Conservation (phyloP, 495 filamentous ascomycete genomes). For the Evansstolkia leycettana region DNA sequence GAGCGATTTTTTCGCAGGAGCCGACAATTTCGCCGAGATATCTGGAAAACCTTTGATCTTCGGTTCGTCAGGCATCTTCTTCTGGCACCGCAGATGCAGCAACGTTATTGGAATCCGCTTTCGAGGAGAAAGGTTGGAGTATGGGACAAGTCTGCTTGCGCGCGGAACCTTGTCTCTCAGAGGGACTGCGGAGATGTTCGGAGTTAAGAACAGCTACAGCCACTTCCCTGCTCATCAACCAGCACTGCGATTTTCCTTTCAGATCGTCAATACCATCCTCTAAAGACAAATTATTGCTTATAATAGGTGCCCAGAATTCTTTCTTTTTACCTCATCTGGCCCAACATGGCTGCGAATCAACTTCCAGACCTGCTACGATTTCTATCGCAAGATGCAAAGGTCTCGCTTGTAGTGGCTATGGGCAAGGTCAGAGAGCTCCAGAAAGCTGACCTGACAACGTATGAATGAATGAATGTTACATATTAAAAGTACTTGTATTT, state of each 20-base stretch:
- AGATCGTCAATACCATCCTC: too few species aligned
- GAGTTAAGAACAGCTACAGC: too few species aligned
- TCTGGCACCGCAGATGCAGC: constrained; percentile 15
- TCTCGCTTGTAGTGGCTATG: constrained; percentile 60
- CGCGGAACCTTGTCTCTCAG: neutral
- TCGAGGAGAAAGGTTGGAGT: neutral
- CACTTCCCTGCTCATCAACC: too few species aligned
- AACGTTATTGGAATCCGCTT: constrained; percentile 1
- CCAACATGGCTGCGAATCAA: constrained; percentile 27
- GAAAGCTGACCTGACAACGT: constrained; percentile 49
- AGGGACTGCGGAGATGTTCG: too few species aligned
- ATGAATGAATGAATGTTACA: constrained; percentile 7
- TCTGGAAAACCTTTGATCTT: constrained; percentile 64
- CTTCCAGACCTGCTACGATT: constrained; percentile 66
- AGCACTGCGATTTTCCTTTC: too few species aligned
- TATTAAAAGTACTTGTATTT: neutral
- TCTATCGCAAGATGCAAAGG: constrained; percentile 58
- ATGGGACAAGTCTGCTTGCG: neutral
- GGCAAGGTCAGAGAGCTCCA: constrained; percentile 56
- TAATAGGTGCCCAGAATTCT: too few species aligned
- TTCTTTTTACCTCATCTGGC: too few species aligned
- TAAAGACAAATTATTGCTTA: too few species aligned
- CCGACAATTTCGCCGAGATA: constrained; percentile 68
- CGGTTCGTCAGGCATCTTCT: constrained; percentile 31
- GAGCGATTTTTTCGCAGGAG: constrained; percentile 71